These are phyloP conservation scores for Onygenales sp. DNA, from an alignment of 2,329 filamentous ascomycete species.

Conservation along the genomic window DNA sequence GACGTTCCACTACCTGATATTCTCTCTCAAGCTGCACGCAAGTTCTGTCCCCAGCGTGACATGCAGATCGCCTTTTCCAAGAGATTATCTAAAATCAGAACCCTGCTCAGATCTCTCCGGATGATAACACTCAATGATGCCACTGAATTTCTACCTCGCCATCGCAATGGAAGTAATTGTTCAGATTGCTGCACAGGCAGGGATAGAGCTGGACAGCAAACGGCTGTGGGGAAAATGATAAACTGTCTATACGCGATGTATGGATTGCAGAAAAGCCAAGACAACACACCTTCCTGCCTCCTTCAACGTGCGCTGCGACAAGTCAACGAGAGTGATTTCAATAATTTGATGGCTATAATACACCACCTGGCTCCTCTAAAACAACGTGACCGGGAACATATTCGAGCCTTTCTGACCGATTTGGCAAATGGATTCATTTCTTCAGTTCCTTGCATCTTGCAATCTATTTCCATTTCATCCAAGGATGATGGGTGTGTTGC, in stretches of 20 bases:
- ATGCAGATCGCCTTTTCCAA: neutral
- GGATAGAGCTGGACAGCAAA: neutral
- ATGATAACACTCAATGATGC: neutral
- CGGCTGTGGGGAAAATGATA: neutral
- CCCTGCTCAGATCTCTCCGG: neutral
- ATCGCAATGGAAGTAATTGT: neutral
- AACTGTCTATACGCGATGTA: too few relatives aligned
- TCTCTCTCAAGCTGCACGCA: constrained; percentile 8
- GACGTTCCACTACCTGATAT: constrained; percentile 16
- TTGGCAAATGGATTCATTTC: constrained; percentile 13
- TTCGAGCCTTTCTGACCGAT: constrained; percentile 16
- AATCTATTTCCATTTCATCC: constrained; percentile 2
- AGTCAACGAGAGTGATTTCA: neutral
- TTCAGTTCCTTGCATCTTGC: constrained; percentile 9
- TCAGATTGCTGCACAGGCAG: neutral
- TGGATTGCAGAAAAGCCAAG: too few relatives aligned
- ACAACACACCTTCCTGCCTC: too few relatives aligned
- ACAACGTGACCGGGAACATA: constrained; percentile 12
- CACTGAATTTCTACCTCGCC: neutral
- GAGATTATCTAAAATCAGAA: neutral
- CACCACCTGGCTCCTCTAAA: constrained; percentile 4
- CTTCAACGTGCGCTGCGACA: neutral
- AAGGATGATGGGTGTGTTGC: neutral
- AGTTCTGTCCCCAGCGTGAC: neutral
- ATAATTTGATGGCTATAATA: neutral